phyloP scores from a whole-genome alignment of 805 yeast species.

The Candida chauliodis region DNA sequence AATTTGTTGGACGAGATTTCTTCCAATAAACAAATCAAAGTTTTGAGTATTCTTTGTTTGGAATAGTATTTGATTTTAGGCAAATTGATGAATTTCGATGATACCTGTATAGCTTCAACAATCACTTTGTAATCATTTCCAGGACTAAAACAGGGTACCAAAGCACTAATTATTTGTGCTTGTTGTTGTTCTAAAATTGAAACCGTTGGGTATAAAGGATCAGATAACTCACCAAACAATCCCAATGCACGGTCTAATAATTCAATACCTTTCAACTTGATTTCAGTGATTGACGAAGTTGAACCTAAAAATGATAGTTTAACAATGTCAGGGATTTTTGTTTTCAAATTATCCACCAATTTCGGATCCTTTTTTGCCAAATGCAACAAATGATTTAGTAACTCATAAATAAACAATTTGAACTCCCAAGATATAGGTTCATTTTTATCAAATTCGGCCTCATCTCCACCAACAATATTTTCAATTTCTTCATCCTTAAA shows the following conservation, averaged over 20 bases:
- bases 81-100: conserved; percentile 64
- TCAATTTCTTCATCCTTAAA: conserved; percentile 41
- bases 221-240: conserved; percentile 57
- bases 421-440: conserved; percentile 60
- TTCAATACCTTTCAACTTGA: conserved; percentile 63
- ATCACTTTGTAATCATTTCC: conserved; percentile 74
- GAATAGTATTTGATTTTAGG: conserved; percentile 43
- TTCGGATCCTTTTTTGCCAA: conserved; percentile 35
- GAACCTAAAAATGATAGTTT: conserved; percentile 79
- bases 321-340: conserved; percentile 60
- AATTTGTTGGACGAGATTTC: conserved; percentile 44
- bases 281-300: conserved; percentile 58
- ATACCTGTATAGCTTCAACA: conserved; percentile 70
- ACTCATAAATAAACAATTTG: conserved; percentile 44
- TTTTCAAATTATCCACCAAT: conserved; percentile 39
- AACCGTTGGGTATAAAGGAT: conserved; percentile 67
- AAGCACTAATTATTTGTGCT: conserved; percentile 88
- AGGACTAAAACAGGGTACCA: conserved; percentile 77
- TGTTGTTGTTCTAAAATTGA: conserved; percentile 86
- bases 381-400: conserved; percentile 41
- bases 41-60: conserved; percentile 50
- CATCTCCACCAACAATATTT: conserved; percentile 35
- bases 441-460: conserved; percentile 39
- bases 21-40: conserved; percentile 65
- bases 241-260: conserved; percentile 62